These are phyloP conservation scores for Rhizopus arrhizus DNA, from an alignment of 371 early-diverging fungal species.

Conservation along the genomic window DNA sequence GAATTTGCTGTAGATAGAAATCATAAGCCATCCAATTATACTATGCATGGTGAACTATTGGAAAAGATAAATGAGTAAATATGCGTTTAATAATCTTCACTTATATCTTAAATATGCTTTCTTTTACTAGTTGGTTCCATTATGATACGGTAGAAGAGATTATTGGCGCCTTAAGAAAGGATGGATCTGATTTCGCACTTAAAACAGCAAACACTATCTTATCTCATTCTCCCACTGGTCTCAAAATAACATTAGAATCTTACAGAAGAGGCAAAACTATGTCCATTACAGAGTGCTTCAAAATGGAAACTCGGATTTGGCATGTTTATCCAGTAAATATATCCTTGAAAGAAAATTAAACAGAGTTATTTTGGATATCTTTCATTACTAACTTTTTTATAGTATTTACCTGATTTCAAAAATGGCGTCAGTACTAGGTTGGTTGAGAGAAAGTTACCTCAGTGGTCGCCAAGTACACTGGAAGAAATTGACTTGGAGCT, in stretches of 20 bases:
- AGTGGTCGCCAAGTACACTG: conserved; percentile 77
- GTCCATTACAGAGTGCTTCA: conserved; percentile 48
- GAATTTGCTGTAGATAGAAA: conserved; percentile 68
- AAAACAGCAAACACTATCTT: conserved; percentile 63
- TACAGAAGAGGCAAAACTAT: conserved; percentile 66
- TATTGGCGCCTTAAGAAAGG: conserved; percentile 53
- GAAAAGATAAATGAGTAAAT: conserved; percentile 31
- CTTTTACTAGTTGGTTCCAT: conserved; percentile 67
- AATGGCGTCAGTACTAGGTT: conserved; percentile 87
- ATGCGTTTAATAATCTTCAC: neutral
- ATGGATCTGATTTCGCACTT: conserved; percentile 63
- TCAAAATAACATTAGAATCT: conserved; percentile 80
- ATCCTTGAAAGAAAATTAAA: neutral
- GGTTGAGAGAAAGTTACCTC: conserved; percentile 64
- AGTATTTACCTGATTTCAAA: conserved; percentile 64
- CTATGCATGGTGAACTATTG: conserved; percentile 21
- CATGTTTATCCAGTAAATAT: conserved; percentile 64
- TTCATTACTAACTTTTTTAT: neutral
- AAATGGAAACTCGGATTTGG: conserved; percentile 75
- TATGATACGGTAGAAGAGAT: conserved; percentile 77
- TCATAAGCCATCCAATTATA: conserved; percentile 17
- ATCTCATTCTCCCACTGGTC: conserved; percentile 74
- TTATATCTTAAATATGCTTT: too few species aligned
- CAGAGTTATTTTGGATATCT: neutral
- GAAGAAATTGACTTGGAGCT: conserved; percentile 50